These are phyloP conservation scores for Marasmius oreades DNA, from an alignment of 1,284 basidiomycete species.

Conservation along the genomic window DNA sequence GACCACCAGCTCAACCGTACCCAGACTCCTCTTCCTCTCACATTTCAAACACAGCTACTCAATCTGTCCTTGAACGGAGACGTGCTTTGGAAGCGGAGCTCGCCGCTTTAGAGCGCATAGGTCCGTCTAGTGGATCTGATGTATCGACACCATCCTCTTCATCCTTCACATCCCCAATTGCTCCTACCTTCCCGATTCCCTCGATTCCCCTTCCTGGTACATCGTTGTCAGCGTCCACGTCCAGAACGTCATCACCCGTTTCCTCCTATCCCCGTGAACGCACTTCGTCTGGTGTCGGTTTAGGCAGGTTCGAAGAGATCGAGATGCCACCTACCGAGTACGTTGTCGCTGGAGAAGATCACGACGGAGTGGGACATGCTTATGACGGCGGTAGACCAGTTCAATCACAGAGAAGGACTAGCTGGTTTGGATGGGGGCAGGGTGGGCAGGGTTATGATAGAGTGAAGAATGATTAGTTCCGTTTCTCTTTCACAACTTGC, in stretches of 20 bases:
- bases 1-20: slow-evolving; percentile 15
- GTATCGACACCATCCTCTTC: slow-evolving; percentile 25
- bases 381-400: slow-evolving; percentile 4
- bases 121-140: slow-evolving; percentile 14
- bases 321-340: neutral
- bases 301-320: slow-evolving; percentile 14
- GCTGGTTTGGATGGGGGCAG: slow-evolving; percentile 12
- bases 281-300: slow-evolving; percentile 9
- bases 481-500: too few relatives aligned
- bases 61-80: slow-evolving; percentile 41
- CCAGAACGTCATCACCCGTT: neutral
- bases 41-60: slow-evolving; percentile 16
- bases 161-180: slow-evolving; percentile 12
- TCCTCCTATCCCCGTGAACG: slow-evolving; percentile 7
- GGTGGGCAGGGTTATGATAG: slow-evolving; percentile 25
- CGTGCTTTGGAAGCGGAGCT: slow-evolving; percentile 57
- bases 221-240: slow-evolving; percentile 4
- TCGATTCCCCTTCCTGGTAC: neutral
- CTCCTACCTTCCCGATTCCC: slow-evolving; percentile 1
- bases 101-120: slow-evolving; percentile 36
- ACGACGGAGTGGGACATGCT: neutral
- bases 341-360: neutral
- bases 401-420: slow-evolving; percentile 3
- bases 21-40: slow-evolving; percentile 3
- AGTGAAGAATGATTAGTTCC: slow-evolving; percentile 34